Evolutionary conservation across 2,329 filamentous ascomycete genomes (phyloP).

Genomic region (Apiospora marii): DNA sequence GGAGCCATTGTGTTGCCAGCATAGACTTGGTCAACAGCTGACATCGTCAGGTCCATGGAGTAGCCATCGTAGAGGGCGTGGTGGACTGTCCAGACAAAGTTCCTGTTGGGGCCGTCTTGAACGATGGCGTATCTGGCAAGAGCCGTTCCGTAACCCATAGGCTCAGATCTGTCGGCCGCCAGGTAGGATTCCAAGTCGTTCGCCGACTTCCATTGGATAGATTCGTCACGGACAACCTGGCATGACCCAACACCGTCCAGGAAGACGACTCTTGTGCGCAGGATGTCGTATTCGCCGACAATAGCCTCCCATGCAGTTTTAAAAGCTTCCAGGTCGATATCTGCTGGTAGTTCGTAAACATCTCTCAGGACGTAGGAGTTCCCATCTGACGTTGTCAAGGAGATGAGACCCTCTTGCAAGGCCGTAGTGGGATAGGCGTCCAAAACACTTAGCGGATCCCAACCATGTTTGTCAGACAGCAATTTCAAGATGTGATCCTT

Average conservation of each 20-base stretch:
- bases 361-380: constrained; percentile 17
- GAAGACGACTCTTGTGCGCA: constrained; percentile 8
- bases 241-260: constrained; percentile 7
- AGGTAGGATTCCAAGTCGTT: background rate
- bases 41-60: constrained; percentile 10
- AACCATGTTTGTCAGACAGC: background rate
- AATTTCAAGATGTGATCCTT: background rate
- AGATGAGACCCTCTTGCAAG: constrained; percentile 18
- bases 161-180: background rate
- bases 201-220: background rate
- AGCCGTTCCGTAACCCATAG: constrained; percentile 9
- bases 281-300: background rate
- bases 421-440: constrained; percentile 10
- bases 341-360: background rate
- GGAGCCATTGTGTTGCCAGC: background rate
- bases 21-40: constrained; percentile 23
- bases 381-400: background rate
- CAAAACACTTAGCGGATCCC: background rate
- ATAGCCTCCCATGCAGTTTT: constrained; percentile 13
- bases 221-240: constrained; percentile 11
- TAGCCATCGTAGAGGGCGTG: constrained; percentile 5
- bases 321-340: background rate
- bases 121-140: background rate
- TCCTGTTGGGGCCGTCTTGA: background rate
- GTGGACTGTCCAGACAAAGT: constrained; percentile 6